A percentile compares a stretch with the other conserved stretches of the same genome.
Conservation (phyloP, 164 flowering plant genomes). For the Vitis riparia region DNA sequence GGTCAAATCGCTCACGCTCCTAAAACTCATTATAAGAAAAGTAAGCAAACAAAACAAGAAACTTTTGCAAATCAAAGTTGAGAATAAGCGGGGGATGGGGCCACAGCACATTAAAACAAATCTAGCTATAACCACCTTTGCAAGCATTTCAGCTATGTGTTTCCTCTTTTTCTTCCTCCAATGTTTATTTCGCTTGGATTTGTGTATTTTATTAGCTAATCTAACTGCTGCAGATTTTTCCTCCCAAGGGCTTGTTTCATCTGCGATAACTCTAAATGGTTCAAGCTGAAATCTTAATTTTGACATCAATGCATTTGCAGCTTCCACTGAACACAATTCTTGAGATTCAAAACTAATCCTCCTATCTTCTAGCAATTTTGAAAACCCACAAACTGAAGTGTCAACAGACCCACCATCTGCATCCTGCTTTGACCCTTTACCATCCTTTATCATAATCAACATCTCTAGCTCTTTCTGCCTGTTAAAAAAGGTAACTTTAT, state of each 20-base stretch:
- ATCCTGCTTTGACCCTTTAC: slow-evolving; percentile 17
- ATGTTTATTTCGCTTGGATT: slow-evolving; percentile 66
- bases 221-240: slow-evolving; percentile 72
- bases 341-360: slow-evolving; percentile 42
- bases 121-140: slow-evolving; percentile 43
- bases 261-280: slow-evolving; percentile 61
- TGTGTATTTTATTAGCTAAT: slow-evolving; percentile 53
- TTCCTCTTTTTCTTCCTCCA: slow-evolving; percentile 89
- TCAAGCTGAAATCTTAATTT: slow-evolving; percentile 61
- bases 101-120: neutral
- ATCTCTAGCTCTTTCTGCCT: slow-evolving; percentile 73
- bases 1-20: slow-evolving; percentile 73
- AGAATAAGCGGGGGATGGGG: neutral
- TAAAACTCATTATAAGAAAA: slow-evolving; percentile 21
- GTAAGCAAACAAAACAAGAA: slow-evolving; percentile 5
- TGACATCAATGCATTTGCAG: slow-evolving; percentile 54
- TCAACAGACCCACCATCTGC: slow-evolving; percentile 11
- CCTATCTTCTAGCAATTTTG: slow-evolving; percentile 40
- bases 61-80: neutral
- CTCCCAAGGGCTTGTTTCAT: slow-evolving; percentile 73
- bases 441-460: slow-evolving; percentile 39
- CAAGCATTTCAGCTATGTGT: slow-evolving; percentile 54
- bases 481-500: neutral
- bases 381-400: slow-evolving; percentile 26
- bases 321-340: slow-evolving; percentile 55